A percentile compares a stretch with the other conserved stretches of the same genome.
Conservation (phyloP, 208 protist species). For the Herpetomonas muscarum region DNA sequence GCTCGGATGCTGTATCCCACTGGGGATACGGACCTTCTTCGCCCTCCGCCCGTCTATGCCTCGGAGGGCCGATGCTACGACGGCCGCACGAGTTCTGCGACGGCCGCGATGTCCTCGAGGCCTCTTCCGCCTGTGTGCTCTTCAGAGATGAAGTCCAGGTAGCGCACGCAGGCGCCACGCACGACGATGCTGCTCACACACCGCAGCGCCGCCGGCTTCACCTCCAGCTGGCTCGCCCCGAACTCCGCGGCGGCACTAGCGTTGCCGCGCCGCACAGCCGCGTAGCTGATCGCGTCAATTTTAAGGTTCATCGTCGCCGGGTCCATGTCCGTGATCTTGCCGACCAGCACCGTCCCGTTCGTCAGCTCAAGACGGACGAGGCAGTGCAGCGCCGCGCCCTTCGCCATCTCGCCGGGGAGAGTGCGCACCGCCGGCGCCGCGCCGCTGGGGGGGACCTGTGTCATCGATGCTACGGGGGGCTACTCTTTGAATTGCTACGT, state of each 20-base stretch:
- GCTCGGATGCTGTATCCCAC: neutral
- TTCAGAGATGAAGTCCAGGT: constrained; percentile 31
- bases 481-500: no score
- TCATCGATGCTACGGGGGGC: neutral
- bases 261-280: constrained; percentile 29
- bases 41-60: no score
- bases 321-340: constrained; percentile 65
- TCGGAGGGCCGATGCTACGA: no score
- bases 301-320: constrained; percentile 73
- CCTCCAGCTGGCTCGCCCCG: constrained; percentile 6
- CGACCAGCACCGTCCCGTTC: constrained; percentile 60
- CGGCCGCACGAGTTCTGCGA: neutral
- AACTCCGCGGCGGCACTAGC: neutral
- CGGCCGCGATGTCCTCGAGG: neutral
- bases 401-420: constrained; percentile 46
- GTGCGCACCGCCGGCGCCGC: constrained; percentile 12
- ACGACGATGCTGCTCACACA: constrained; percentile 28
- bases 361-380: constrained; percentile 68
- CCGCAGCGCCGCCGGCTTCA: constrained; percentile 21
- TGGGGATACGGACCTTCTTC: no score
- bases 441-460: neutral
- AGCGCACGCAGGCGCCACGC: constrained; percentile 28
- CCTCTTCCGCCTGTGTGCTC: constrained; percentile 8
- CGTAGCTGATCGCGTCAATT: constrained; percentile 60
- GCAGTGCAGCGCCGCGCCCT: constrained; percentile 39